Evolutionary conservation across 1,284 basidiomycete genomes (phyloP), one percentile per base, ranked within the genome.

Genomic region (Sporisorium iseilematis-ciliati): DNA sequence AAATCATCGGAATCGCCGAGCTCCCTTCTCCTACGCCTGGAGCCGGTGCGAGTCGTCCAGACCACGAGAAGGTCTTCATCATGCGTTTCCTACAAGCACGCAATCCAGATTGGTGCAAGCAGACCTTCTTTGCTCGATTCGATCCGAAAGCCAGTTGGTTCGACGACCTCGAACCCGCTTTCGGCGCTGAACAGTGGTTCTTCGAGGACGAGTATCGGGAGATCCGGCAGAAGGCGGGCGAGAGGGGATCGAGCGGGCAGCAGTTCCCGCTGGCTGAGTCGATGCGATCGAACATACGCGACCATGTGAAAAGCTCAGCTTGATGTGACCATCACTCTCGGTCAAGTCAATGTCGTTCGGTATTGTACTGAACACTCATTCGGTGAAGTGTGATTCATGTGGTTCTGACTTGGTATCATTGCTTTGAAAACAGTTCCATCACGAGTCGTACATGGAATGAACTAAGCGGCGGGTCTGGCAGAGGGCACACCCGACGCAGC

Each of bases 71-170:
- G 20, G 53, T 55, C 25, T 55, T 55, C 42, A 26, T 55, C 16
- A 7, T 55, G 40, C 53, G 53, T 4, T 55, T 55, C 21, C 40
- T 55, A 16, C 53, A 55, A 23, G 53, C 53, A 0, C 31, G 53
- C 12, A 55, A 43, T 8, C 53, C 53, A 23, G 25, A 23, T 1
- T 55, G 53, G 53, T 55, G 53, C n/a, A 23, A 29, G 12, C 40
- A 55, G 25, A 55, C 53, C 42, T 29, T 55, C 18, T 55, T 55
- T 26, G 53, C 38, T 10, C 8, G 53, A 7, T 55, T 55, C 53
- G 53, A 55, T 25, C 38, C 38, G 3, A 18, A 55, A 5, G 53
- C 40, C 4, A 55, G 40, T 16, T 55, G 53, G 53, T 55, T 55
- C n/a, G 53, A 55, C 53, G 26, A 55, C 18, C 53, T 55, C 16